These are phyloP conservation scores for Hygrocybe coccinea DNA, from an alignment of 768 basidiomycete genomes.

Conservation along the genomic window DNA sequence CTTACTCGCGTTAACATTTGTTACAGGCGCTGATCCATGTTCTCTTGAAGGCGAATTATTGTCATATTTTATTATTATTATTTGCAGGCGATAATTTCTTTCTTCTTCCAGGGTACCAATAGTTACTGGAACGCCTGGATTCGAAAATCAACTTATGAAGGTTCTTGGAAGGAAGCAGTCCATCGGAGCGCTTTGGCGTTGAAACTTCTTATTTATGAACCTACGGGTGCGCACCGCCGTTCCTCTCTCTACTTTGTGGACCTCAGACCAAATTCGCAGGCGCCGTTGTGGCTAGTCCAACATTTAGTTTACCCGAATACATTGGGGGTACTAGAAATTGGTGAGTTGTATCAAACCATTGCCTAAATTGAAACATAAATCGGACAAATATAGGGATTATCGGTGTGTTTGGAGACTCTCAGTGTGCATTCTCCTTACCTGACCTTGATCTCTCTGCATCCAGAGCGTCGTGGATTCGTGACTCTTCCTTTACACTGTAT, in stretches of 20 bases:
- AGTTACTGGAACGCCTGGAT: slow-evolving; percentile 89
- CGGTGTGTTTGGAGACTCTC: slow-evolving; percentile 36
- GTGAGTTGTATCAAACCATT: slow-evolving; percentile 34
- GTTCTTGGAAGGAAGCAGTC: slow-evolving; percentile 94
- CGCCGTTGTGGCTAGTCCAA: slow-evolving; percentile 91
- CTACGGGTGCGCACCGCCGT: slow-evolving; percentile 52
- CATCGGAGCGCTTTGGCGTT: slow-evolving; percentile 89
- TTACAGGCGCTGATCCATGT: slow-evolving; percentile 50
- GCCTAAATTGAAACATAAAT: not conserved
- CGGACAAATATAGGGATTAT: slow-evolving; percentile 50
- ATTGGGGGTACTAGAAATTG: slow-evolving; percentile 90
- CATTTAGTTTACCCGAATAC: slow-evolving; percentile 89
- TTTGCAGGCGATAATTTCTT: not conserved
- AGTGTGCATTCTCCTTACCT: not conserved
- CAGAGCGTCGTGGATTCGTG: slow-evolving; percentile 89
- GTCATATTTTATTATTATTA: not conserved
- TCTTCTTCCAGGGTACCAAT: slow-evolving; percentile 51
- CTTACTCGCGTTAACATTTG: not conserved
- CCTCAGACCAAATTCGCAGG: slow-evolving; percentile 36
- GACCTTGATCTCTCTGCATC: not conserved
- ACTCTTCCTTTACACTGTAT: slow-evolving; percentile 93
- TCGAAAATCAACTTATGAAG: slow-evolving; percentile 80
- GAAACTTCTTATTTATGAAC: slow-evolving; percentile 90
- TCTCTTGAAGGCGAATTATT: slow-evolving; percentile 48
- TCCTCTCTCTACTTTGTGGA: slow-evolving; percentile 1